Evolutionary conservation across 768 basidiomycete species (phyloP).

Genomic region (Panellus pusillus): DNA sequence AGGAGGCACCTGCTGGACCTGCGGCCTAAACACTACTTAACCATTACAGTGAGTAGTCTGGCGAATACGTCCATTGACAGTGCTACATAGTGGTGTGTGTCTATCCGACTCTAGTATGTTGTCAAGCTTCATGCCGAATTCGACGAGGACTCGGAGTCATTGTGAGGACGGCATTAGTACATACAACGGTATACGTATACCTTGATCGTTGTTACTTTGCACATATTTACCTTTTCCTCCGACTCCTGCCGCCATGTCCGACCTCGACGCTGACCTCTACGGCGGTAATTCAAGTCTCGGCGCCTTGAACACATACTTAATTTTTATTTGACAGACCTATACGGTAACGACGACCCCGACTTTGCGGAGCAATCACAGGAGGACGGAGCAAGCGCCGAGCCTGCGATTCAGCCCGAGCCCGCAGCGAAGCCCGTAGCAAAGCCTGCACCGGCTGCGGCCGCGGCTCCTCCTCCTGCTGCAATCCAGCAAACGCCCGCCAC

Average conservation of each 20-base stretch:
- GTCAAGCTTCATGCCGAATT: no score
- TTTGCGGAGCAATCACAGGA: constrained; percentile 49
- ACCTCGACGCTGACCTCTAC: constrained; percentile 88
- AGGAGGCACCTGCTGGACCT: no score
- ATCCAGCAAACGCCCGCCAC: constrained; percentile 11
- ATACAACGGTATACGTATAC: no score
- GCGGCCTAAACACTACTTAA: no score
- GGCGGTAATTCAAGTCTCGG: constrained; percentile 55
- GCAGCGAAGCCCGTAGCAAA: constrained; percentile 24
- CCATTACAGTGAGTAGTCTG: no score
- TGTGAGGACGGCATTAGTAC: no score
- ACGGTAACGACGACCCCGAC: constrained; percentile 70
- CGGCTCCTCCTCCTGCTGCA: constrained; percentile 7
- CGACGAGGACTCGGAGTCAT: no score
- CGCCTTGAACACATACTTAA: constrained; percentile 1
- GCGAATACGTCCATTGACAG: no score
- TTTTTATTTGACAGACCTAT: constrained; percentile 53
- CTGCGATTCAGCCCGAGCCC: constrained; percentile 23
- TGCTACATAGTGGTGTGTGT: no score
- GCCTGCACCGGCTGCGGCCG: constrained; percentile 22
- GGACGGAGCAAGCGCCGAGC: constrained; percentile 32
- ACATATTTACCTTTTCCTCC: constrained; percentile 32
- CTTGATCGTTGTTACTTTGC: constrained; percentile 10
- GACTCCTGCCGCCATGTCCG: constrained; percentile 56
- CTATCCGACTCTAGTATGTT: no score